A percentile compares a stretch with the other conserved stretches of the same genome.
phyloP scores from a whole-genome alignment of 352 stramenopile genomes.

The Globisporangium recalcitrans region DNA sequence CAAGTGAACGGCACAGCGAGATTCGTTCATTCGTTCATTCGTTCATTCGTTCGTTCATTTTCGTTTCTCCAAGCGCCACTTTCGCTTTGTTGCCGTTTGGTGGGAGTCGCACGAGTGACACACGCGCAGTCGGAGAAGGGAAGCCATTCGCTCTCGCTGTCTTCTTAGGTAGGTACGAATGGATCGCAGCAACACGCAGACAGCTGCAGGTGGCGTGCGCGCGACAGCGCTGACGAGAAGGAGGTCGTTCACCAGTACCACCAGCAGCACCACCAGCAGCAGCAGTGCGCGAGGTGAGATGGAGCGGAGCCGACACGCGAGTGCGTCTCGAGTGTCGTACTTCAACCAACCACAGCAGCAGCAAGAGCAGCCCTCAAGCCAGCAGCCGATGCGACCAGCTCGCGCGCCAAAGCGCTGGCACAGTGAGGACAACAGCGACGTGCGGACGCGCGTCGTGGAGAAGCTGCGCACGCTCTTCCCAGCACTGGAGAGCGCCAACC shows the following conservation, averaged over 20 bases:
- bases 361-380: neutral
- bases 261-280: neutral
- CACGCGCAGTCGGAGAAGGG: neutral
- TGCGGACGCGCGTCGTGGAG: constrained; percentile 23
- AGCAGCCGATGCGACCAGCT: neutral
- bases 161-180: neutral
- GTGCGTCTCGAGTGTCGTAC: neutral
- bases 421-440: constrained; percentile 15
- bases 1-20: neutral
- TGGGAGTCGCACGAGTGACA: neutral
- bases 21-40: neutral
- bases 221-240: neutral
- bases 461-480: constrained; percentile 27
- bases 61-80: neutral
- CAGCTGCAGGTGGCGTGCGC: neutral
- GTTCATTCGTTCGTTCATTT: neutral
- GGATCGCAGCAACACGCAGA: neutral
- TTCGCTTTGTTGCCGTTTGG: neutral
- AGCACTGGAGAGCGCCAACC: constrained; percentile 14
- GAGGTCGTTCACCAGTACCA: neutral
- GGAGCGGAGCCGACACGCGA: neutral
- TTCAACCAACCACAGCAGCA: neutral
- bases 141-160: neutral
- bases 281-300: neutral
- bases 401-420: constrained; percentile 18